These are phyloP conservation scores for Emergomyces africanus DNA, from an alignment of 2,329 filamentous ascomycete genomes.

Conservation along the genomic window DNA sequence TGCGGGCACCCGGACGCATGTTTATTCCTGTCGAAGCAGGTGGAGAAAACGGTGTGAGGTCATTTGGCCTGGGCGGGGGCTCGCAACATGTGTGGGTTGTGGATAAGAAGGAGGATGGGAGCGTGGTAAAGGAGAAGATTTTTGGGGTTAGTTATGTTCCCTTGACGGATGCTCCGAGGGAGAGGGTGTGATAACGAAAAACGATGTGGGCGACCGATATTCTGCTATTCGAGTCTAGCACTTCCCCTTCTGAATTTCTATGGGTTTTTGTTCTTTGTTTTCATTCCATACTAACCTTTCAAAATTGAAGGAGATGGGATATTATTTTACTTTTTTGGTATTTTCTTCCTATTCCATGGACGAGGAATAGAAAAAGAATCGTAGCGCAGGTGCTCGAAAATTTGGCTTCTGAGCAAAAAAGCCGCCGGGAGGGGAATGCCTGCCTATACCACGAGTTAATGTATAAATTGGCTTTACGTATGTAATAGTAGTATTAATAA, in stretches of 20 bases:
- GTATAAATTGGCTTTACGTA: neutral
- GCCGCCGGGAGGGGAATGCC: neutral
- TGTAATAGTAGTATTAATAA: neutral
- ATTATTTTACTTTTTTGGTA: neutral
- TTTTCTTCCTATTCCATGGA: neutral
- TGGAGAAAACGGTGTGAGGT: slow-evolving; percentile 15
- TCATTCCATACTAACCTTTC: neutral
- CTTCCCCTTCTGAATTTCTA: neutral
- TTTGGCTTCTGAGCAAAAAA: neutral
- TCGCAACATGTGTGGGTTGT: slow-evolving; percentile 50
- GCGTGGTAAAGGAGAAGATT: slow-evolving; percentile 41
- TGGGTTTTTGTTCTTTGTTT: neutral
- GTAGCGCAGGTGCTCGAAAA: neutral
- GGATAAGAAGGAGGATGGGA: slow-evolving; percentile 48
- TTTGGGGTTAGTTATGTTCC: slow-evolving; percentile 54
- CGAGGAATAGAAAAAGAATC: neutral
- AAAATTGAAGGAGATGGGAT: neutral
- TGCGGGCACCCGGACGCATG: slow-evolving; percentile 61
- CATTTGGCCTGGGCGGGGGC: slow-evolving; percentile 17
- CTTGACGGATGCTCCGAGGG: slow-evolving; percentile 44
- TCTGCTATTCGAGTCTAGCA: neutral
- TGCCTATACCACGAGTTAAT: neutral
- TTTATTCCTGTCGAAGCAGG: slow-evolving; percentile 51
- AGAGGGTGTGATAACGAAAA: neutral
- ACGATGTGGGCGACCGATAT: neutral